Conservation (phyloP, 2,329 filamentous ascomycete species). For the Sporothrix curviconia region DNA sequence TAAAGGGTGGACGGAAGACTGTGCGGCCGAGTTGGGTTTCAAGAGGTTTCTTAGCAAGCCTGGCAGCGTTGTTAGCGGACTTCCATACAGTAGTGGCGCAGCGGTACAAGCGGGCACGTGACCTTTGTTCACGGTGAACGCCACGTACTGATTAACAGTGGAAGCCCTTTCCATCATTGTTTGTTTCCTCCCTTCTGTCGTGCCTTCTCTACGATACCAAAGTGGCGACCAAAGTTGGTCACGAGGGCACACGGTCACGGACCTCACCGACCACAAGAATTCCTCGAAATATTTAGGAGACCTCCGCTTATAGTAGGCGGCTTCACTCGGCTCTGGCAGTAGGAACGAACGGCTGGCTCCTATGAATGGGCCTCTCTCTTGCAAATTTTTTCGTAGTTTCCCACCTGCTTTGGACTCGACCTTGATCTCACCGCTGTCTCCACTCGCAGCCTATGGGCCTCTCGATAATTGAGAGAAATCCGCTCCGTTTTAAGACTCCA, state of each 20-base stretch:
- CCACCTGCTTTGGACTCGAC: background rate
- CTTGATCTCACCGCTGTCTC: too few species aligned
- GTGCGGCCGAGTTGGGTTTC: too few species aligned
- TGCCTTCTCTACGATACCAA: too few species aligned
- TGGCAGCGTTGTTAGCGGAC: too few species aligned
- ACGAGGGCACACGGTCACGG: slow-evolving; percentile 2
- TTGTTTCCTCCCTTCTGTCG: background rate
- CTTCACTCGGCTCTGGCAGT: slow-evolving; percentile 1
- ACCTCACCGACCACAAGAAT: too few species aligned
- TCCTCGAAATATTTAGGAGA: too few species aligned
- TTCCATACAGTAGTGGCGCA: too few species aligned
- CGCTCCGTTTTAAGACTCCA: background rate
- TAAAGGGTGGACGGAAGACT: too few species aligned
- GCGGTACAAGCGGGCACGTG: too few species aligned
- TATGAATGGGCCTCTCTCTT: background rate
- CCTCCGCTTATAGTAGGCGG: background rate
- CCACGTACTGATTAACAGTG: too few species aligned
- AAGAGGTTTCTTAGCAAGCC: too few species aligned
- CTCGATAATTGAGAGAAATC: background rate
- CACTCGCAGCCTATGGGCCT: background rate
- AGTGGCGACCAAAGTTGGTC: background rate
- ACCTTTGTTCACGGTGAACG: too few species aligned
- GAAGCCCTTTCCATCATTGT: background rate
- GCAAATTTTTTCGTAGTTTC: background rate
- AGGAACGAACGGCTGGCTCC: background rate